phyloP scores from a whole-genome alignment of 2,329 filamentous ascomycete genomes.

The Chlorencoelia australis region DNA sequence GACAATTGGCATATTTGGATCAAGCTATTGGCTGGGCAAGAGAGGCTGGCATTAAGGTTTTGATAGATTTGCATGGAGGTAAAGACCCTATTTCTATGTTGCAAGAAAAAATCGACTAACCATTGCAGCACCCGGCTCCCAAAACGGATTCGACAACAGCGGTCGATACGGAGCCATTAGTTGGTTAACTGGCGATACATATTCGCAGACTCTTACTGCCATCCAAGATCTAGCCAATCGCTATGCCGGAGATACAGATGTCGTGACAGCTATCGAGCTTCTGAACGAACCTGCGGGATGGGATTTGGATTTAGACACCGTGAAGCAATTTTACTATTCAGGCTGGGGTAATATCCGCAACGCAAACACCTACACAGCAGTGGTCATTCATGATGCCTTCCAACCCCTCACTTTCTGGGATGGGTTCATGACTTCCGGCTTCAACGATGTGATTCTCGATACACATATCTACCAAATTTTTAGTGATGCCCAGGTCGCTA shows the following conservation, averaged over 20 bases:
- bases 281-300: constrained; percentile 32
- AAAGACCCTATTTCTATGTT: constrained; percentile 17
- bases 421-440: constrained; percentile 41
- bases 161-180: constrained; percentile 38
- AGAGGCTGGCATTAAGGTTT: constrained; percentile 47
- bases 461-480: constrained; percentile 36
- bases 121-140: constrained; percentile 43
- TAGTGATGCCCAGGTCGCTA: constrained; percentile 26
- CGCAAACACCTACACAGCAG: constrained; percentile 34
- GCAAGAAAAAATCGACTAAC: constrained; percentile 1
- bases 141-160: constrained; percentile 61
- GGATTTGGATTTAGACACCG: constrained; percentile 27
- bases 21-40: constrained; percentile 49
- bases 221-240: constrained; percentile 31
- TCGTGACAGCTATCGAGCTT: constrained; percentile 34
- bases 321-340: constrained; percentile 38
- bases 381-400: constrained; percentile 52
- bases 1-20: constrained; percentile 48
- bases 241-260: constrained; percentile 31
- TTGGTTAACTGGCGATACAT: constrained; percentile 37
- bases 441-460: constrained; percentile 32
- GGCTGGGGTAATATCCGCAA: constrained; percentile 38
- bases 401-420: constrained; percentile 46
- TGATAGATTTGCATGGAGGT: constrained; percentile 60
- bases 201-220: constrained; percentile 28